Base-by-base conservation (phyloP, 2,329 filamentous ascomycete genomes). In the Colletotrichum sp. region DNA sequence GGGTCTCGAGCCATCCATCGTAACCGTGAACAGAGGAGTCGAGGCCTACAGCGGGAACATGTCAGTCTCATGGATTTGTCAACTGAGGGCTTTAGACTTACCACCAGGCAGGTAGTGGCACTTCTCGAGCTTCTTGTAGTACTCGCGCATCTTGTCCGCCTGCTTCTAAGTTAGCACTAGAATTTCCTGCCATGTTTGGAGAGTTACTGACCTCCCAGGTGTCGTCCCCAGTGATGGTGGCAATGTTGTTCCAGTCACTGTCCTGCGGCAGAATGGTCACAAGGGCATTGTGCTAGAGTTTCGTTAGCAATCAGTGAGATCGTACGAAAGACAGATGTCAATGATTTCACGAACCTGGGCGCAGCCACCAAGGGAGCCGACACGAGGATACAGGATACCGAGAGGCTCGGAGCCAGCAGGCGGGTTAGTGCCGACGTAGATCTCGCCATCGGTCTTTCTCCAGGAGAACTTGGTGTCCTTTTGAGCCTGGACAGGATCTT, bases 171-270 rank as follows among this genome's bases (percentile, higher is more conserved):
- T 62, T 32, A 62, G 58, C 7, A 16, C 21, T 12, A 3, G 5
- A 36, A 10, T 21, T 14, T 16, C 2, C 21, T 12, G 10, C 0
- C 2, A 24, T 24, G 26, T 0, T 24, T 6, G 18, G 12, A 21
- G 1, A n/a, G n/a, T 9, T 14, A 32, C 58, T 62, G 13, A 62
- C 58, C 38, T 71, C 72, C 91, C 92, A 94, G 0, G 89, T 90
- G 3, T 81, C 77, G 78, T 94, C 92, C 4, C 91, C 91, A 6
- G 92, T 94, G 30, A 92, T 79, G 13, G 83, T 81, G 4, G 87
- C 88, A 72, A 94, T 89, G 78, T 89, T 82, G 63, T 91, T 85
- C 82, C 89, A 94, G 81, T 94, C 92, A 32, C 86, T 88, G 55
- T 90, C 85, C 64, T 90, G 87, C 0, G 92, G 91, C 73, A 91